phyloP scores from a whole-genome alignment of 805 yeast genomes.

The Candida caryicola region DNA sequence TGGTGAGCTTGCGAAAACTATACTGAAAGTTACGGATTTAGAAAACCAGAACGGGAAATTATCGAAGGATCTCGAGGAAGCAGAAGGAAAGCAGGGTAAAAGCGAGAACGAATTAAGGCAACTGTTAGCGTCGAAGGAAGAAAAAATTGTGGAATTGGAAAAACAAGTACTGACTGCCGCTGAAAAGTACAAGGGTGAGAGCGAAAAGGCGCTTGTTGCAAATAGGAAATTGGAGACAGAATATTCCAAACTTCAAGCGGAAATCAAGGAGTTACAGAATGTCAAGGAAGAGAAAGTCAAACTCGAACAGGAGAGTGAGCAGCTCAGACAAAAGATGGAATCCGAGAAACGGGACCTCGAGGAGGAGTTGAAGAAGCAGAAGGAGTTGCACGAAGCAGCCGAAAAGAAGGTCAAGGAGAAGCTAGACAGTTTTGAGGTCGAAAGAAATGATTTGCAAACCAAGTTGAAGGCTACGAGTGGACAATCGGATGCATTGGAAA shows the following conservation, averaged over 20 bases:
- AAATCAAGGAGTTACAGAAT: background rate
- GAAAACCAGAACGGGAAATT: no score
- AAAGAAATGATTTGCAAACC: background rate
- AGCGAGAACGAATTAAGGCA: background rate
- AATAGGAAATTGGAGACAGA: background rate
- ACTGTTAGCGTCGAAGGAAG: background rate
- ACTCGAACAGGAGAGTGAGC: background rate
- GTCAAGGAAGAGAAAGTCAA: background rate
- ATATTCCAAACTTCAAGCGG: background rate
- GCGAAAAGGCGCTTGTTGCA: background rate
- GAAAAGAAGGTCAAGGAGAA: constrained; percentile 4
- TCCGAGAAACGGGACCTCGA: background rate
- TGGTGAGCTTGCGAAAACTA: no score
- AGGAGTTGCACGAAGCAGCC: background rate
- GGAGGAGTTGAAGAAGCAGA: constrained; percentile 4
- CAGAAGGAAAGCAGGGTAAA: background rate
- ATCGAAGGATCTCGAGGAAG: no score
- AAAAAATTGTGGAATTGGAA: background rate
- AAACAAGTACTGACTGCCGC: background rate
- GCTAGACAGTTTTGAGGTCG: background rate
- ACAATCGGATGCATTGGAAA: background rate
- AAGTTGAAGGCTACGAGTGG: background rate
- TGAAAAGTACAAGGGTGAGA: background rate
- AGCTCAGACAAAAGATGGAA: no score
- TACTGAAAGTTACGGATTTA: no score